Evolutionary conservation across 352 stramenopile species (phyloP).

Genomic region (Phytophthora europaea): DNA sequence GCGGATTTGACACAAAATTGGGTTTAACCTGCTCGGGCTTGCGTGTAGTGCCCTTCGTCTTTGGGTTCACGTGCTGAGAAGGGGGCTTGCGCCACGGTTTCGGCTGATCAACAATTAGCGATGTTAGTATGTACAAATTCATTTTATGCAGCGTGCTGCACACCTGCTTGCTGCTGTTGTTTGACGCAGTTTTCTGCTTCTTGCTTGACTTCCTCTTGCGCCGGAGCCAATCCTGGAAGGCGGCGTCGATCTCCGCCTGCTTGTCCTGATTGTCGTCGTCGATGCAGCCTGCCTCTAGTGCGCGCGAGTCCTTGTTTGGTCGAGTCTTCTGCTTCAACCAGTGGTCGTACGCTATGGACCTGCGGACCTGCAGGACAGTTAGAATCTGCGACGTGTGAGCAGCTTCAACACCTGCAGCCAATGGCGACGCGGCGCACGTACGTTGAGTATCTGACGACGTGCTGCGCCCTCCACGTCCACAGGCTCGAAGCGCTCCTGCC

Average conservation of each 20-base stretch:
- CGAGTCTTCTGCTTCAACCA: conserved; percentile 57
- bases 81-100: conserved; percentile 45
- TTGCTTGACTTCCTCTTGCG: conserved; percentile 48
- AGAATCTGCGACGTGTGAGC: conserved; percentile 12
- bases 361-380: conserved; percentile 46
- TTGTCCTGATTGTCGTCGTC: conserved; percentile 27
- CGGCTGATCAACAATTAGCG: not conserved
- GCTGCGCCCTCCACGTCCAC: conserved; percentile 46
- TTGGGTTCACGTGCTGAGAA: conserved; percentile 66
- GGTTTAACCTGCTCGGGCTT: conserved; percentile 19
- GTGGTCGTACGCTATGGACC: conserved; percentile 49
- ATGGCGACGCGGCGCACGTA: conserved; percentile 13
- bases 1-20: conserved; percentile 9
- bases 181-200: conserved; percentile 19
- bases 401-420: conserved; percentile 4
- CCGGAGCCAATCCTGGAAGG: conserved; percentile 53
- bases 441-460: conserved; percentile 62
- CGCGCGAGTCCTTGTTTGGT: not conserved
- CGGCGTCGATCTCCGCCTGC: conserved; percentile 34
- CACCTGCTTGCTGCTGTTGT: not conserved
- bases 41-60: conserved; percentile 23
- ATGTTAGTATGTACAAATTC: not conserved
- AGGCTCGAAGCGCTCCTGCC: conserved; percentile 64
- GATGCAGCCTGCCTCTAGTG: not conserved
- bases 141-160: not conserved